Evolutionary conservation across 2,329 filamentous ascomycete genomes (phyloP).

Genomic region (Bipolaris bicolor): DNA sequence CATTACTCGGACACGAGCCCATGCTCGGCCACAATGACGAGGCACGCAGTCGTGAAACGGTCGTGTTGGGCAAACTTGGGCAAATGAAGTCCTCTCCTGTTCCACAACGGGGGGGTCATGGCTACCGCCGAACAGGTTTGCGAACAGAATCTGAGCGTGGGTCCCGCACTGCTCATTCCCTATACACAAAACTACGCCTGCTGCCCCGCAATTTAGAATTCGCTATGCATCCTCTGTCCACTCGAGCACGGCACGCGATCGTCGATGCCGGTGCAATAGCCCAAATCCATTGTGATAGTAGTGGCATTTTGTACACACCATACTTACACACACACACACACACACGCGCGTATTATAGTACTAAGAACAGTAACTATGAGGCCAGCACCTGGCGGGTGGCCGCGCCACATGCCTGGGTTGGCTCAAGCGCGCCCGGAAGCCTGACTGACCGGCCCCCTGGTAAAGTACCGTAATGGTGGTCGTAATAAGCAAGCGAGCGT

Average conservation of each 20-base stretch:
- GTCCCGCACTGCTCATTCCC: constrained; percentile 14
- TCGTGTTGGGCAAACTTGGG: constrained; percentile 16
- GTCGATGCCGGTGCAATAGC: constrained; percentile 17
- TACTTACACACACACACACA: too few relatives aligned
- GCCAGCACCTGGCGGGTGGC: not conserved
- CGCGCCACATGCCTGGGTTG: constrained; percentile 8
- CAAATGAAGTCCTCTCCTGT: constrained; percentile 27
- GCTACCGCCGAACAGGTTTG: constrained; percentile 33
- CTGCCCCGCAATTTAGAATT: constrained; percentile 43
- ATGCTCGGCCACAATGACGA: constrained; percentile 9
- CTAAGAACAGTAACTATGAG: too few relatives aligned
- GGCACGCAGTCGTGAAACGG: constrained; percentile 18
- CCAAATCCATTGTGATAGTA: not conserved
- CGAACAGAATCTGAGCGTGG: constrained; percentile 17
- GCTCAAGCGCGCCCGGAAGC: not conserved
- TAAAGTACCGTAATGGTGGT: constrained; percentile 17
- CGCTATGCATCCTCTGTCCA: constrained; percentile 14
- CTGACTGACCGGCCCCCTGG: constrained; percentile 5
- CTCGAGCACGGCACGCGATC: constrained; percentile 17
- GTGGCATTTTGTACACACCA: not conserved
- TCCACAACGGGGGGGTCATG: constrained; percentile 26
- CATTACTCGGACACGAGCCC: not conserved
- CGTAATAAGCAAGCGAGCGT: constrained; percentile 1
- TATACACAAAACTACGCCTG: constrained; percentile 25
- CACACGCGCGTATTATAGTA: too few relatives aligned